phyloP scores from a whole-genome alignment of 2,329 filamentous ascomycete genomes.

The Stromatinia cepivora region DNA sequence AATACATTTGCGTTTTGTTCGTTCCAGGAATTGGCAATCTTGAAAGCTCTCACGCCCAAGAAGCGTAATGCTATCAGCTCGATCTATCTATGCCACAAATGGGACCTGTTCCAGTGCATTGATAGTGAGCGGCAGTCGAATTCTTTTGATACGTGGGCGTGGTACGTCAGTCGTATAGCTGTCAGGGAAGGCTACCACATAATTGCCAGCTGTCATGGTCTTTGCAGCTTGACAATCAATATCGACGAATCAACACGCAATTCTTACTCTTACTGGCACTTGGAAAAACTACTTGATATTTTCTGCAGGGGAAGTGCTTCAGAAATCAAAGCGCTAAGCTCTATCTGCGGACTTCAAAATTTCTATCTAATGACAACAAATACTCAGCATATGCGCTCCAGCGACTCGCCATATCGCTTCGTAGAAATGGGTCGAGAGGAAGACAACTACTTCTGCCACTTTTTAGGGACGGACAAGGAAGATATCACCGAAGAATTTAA shows the following conservation, averaged over 20 bases:
- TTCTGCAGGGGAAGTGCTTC: too few relatives aligned
- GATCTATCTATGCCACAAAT: neutral
- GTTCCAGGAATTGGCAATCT: neutral
- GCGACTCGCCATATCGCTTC: neutral
- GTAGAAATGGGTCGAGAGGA: neutral
- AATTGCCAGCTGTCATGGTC: neutral
- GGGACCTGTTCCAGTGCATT: too few relatives aligned
- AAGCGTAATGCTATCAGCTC: neutral
- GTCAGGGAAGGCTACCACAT: neutral
- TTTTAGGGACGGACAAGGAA: accelerated
- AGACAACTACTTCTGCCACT: neutral
- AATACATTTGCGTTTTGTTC: neutral
- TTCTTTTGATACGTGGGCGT: too few relatives aligned
- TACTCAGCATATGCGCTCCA: neutral
- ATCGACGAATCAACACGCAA: neutral
- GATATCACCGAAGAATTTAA: neutral
- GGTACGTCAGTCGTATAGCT: neutral
- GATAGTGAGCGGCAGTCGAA: too few relatives aligned
- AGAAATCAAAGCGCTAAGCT: neutral
- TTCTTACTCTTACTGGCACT: too few relatives aligned
- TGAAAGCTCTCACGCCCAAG: neutral
- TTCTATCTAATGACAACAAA: neutral
- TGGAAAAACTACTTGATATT: too few relatives aligned
- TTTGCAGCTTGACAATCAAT: neutral
- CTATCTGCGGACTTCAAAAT: neutral